These are phyloP conservation scores for Prosopis cineraria DNA, from an alignment of 306 rosid species.

Conservation along the genomic window DNA sequence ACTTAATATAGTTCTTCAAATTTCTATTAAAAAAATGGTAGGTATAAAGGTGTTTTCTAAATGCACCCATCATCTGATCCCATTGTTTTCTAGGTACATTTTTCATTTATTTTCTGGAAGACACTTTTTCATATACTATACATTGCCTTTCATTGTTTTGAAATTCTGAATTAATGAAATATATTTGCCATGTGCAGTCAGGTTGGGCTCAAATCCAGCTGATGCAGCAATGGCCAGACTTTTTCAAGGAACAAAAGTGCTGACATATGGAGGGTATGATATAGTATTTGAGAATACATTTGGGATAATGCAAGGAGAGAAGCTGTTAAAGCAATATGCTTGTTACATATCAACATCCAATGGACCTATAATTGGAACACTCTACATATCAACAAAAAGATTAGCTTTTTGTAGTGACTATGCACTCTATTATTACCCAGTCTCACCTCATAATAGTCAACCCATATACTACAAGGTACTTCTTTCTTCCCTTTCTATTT, in stretches of 20 bases:
- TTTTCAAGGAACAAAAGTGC: constrained; percentile 61
- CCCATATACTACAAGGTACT: constrained; percentile 65
- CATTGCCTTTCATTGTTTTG: too few species aligned
- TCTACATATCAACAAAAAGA: constrained; percentile 62
- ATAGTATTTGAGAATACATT: constrained; percentile 62
- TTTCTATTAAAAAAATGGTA: too few species aligned
- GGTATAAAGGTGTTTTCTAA: too few species aligned
- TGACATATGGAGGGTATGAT: constrained; percentile 65
- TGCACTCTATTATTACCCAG: constrained; percentile 51
- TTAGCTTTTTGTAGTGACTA: constrained; percentile 80
- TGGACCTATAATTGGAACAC: constrained; percentile 72
- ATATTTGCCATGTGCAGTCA: constrained; percentile 51
- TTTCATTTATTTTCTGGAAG: too few species aligned
- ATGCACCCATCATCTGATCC: too few species aligned
- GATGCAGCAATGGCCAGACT: constrained; percentile 79
- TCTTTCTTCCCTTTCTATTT: constrained; percentile 15
- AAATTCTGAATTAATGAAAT: constrained; percentile 4
- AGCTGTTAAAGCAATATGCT: constrained; percentile 57
- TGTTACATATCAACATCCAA: constrained; percentile 64
- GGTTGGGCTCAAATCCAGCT: constrained; percentile 47
- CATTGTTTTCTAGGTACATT: too few species aligned
- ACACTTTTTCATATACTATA: too few species aligned
- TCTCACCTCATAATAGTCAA: constrained; percentile 45
- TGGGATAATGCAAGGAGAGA: constrained; percentile 58
- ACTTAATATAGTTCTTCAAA: too few species aligned